Base-by-base conservation (phyloP, 805 yeast species). In the Yarrowia bubula region DNA sequence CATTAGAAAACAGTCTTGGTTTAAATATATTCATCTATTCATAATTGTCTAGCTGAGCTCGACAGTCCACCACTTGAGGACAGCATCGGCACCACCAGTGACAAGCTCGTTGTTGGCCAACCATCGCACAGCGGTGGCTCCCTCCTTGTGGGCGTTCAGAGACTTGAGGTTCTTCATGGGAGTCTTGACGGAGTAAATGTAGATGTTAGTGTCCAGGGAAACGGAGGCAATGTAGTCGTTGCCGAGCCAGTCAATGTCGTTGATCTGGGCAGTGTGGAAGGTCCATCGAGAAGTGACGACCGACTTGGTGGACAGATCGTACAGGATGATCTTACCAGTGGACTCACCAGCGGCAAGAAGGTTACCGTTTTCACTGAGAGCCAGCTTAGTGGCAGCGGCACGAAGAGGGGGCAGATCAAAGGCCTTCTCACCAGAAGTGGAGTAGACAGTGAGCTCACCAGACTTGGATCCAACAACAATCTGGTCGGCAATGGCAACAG, bases 211-310 rank as follows among this genome's bases (percentile, higher is more conserved):
- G 74, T 95, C 99, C 66, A 91, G 78, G 0, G 97, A 90, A 0
- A 88, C 95, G 66, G 93, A 86, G 18, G 86, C 89, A 48, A 89
- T 81, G 69, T 83, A 86, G 69, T 87, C 85, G 65, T 89, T 87
- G 70, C 88, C 92, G 9, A 78, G 78, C 99, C 98, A 95, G 28
- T 85, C 75, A 55, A 95, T 89, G 35, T 86, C 83, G 66, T 84
- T 85, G 68, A 95, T 88, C 65, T 83, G 86, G 65, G 96, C 87
- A 1, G 92, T 89, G 74, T 95, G 98, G 85, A 90, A 93, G 0
- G 96, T 87, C 99, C 99, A 95, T 73, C 98, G 84, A 0, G 96
- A 85, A 1, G 98, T 91, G 17, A 75, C 71, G 8, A 90, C 77
- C 2, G 81, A 69, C 60, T 79, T 83, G 43, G 85, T 86, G 1